phyloP scores from a whole-genome alignment of 2,329 filamentous ascomycete species.

The Didymella segeticola region DNA sequence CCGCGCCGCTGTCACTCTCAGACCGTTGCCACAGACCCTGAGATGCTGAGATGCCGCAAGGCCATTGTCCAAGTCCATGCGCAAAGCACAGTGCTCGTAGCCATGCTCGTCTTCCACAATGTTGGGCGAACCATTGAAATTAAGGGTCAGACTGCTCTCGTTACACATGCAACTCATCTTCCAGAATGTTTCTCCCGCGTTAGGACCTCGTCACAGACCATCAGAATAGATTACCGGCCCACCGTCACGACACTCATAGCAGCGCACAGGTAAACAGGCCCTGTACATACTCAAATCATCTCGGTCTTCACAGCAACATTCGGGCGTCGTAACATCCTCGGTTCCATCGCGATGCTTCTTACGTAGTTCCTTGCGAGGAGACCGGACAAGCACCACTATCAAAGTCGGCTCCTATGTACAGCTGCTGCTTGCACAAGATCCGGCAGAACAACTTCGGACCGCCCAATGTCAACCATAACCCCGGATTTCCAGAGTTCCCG shows the following conservation, averaged over 20 bases:
- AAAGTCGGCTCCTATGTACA: neutral
- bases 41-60: conserved; percentile 4
- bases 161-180: conserved; percentile 34
- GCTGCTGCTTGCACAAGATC: neutral
- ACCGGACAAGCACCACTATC: conserved; percentile 2
- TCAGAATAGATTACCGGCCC: conserved; percentile 42
- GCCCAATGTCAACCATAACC: conserved; percentile 5
- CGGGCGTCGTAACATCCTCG: conserved; percentile 7
- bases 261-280: conserved; percentile 13
- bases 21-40: conserved; percentile 5
- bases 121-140: conserved; percentile 22
- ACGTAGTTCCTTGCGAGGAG: neutral
- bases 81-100: conserved; percentile 2
- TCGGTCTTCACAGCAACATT: conserved; percentile 5
- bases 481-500: conserved; percentile 7
- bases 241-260: conserved; percentile 25
- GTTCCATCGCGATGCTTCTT: conserved; percentile 1
- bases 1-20: conserved; percentile 22
- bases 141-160: conserved; percentile 20
- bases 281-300: conserved; percentile 11
- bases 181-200: conserved; percentile 42
- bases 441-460: conserved; percentile 4
- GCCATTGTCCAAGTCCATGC: conserved; percentile 12
- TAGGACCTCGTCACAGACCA: conserved; percentile 30
- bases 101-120: neutral